Base-by-base conservation (phyloP, 2,329 filamentous ascomycete genomes). In the Sporothrix schenckii region DNA sequence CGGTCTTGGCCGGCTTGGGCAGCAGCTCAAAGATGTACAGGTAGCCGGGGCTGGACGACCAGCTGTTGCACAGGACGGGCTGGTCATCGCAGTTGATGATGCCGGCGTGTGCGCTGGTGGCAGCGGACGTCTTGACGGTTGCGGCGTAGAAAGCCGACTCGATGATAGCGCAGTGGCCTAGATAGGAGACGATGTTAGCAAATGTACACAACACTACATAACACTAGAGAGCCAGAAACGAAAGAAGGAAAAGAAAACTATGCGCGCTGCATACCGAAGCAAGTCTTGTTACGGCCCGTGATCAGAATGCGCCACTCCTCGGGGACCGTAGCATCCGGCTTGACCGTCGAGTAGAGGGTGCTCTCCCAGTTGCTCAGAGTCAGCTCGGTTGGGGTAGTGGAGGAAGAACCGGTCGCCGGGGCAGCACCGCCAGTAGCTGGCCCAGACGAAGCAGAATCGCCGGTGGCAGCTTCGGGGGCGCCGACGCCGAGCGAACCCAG, bases 271-370 rank as follows among this genome's bases (percentile, higher is more conserved):
- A 71, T 81, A 88, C 87, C 86, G 77, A 86, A 90, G 82, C 92
- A 94, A 44, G 91, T 93, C 82, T 89, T 90, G 84, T 94, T 93
- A 75, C 90, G 84, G 70, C 92, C 92, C 11, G 89, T 91, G 74
- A 92, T 81, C 74, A 91, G 84, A 72, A 94, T 82, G 84, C 91
- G 89, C 90, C 90, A 93, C 80, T 93, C 89, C 80, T 91, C 89
- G 5, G 91, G 89, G 9, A 81, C 84, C 13, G 86, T 86, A 72
- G 86, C 85, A 39, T 80, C 86, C 10, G 87, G 80, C 72, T 87
- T 82, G 71, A 91, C 87, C 41, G 88, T 86, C 66, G 82, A 82
- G 77, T 87, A 89, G 72, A 94, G 82, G 2, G 88, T 87, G 34
- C 89, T 81, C 79, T 89, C 87, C 90, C 91, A 92, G 84, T 90